A percentile compares a stretch with the other conserved stretches of the same genome.
phyloP scores from a whole-genome alignment of 768 basidiomycete genomes.

The Russula sp. region DNA sequence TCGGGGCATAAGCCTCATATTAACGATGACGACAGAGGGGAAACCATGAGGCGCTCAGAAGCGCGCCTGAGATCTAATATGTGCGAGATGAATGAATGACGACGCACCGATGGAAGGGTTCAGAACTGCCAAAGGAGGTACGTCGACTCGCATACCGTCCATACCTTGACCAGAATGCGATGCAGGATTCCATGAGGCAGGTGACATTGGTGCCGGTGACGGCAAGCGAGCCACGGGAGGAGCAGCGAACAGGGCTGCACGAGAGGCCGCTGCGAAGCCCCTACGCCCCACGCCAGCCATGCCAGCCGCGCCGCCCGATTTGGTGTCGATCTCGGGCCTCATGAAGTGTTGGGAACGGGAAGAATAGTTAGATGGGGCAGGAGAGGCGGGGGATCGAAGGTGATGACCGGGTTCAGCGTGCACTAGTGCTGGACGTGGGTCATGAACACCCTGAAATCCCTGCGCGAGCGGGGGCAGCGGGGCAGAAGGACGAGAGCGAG shows the following conservation, averaged over 20 bases:
- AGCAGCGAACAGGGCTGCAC: slow-evolving; percentile 47
- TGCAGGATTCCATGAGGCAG: background rate
- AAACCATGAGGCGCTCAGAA: background rate
- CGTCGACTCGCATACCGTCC: slow-evolving; percentile 31
- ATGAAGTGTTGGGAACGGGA: background rate
- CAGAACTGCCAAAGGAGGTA: slow-evolving; percentile 31
- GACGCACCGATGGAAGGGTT: slow-evolving; percentile 10
- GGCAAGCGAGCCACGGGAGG: slow-evolving; percentile 1
- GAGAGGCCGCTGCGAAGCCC: slow-evolving; percentile 72
- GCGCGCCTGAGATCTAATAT: slow-evolving; percentile 3
- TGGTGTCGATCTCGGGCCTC: slow-evolving; percentile 52
- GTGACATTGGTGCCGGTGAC: slow-evolving; percentile 3
- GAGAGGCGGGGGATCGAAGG: slow-evolving; percentile 7
- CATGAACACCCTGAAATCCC: background rate
- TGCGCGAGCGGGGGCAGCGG: slow-evolving; percentile 13
- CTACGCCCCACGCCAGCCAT: slow-evolving; percentile 91
- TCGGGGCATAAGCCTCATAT: background rate
- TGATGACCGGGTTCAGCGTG: background rate
- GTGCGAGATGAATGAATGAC: slow-evolving; percentile 20
- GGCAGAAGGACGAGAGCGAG: slow-evolving; percentile 11
- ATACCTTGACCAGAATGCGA: slow-evolving; percentile 25
- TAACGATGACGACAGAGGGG: slow-evolving; percentile 3
- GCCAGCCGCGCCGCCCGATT: slow-evolving; percentile 67
- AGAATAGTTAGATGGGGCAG: slow-evolving; percentile 14
- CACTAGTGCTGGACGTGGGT: slow-evolving; percentile 8